These are phyloP conservation scores for Amanita rimosa DNA, from an alignment of 768 basidiomycete species.

Conservation along the genomic window DNA sequence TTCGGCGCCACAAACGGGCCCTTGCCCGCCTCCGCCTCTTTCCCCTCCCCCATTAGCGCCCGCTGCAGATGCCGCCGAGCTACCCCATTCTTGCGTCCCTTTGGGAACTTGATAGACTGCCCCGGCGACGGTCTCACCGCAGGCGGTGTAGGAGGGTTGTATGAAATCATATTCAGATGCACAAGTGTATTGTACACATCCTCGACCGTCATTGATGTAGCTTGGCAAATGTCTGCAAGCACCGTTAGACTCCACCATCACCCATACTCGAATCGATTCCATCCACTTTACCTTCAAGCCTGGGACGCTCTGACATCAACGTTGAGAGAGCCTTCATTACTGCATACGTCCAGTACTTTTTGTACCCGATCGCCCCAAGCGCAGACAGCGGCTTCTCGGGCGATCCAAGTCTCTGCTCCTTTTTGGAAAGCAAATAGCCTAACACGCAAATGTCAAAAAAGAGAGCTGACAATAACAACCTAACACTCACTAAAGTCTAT, in stretches of 20 bases:
- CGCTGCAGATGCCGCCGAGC: conserved; percentile 55
- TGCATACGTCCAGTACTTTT: conserved; percentile 86
- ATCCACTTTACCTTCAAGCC: conserved; percentile 53
- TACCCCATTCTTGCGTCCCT: conserved; percentile 55
- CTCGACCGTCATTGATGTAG: conserved; percentile 86
- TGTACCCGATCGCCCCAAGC: conserved; percentile 89
- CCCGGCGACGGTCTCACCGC: conserved; percentile 59
- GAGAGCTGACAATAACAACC: background rate
- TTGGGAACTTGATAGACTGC: conserved; percentile 64
- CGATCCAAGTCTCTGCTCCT: conserved; percentile 81
- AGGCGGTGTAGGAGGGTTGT: conserved; percentile 37
- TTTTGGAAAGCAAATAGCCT: conserved; percentile 96
- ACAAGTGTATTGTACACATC: conserved; percentile 71
- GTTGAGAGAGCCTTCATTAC: conserved; percentile 67
- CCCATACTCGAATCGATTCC: background rate
- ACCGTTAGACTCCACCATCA: background rate
- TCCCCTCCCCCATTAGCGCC: conserved; percentile 39
- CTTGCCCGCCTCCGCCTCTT: conserved; percentile 27
- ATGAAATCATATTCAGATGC: conserved; percentile 65
- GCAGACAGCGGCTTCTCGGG: conserved; percentile 95
- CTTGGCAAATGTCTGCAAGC: conserved; percentile 62
- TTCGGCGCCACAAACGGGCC: conserved; percentile 51
- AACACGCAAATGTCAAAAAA: conserved; percentile 7
- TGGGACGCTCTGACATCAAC: conserved; percentile 46
- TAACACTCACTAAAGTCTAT: conserved; percentile 90